Evolutionary conservation across 805 yeast genomes (phyloP), one percentile per base, ranked within the genome.

Genomic region (Candida berthetii): DNA sequence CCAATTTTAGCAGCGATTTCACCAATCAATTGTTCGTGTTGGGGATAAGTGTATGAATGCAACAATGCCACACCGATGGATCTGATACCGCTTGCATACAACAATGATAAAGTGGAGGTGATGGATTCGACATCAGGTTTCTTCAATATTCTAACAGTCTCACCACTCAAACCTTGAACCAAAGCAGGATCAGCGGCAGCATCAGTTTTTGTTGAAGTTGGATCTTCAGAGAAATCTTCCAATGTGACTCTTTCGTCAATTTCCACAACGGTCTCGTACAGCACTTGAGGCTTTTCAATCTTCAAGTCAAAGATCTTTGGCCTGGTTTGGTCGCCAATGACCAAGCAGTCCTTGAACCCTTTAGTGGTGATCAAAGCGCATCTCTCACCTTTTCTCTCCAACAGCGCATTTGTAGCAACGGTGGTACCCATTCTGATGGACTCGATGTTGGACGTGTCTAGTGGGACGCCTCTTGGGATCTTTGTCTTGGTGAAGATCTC

Each of bases 401-500:
- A 69, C 28, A 93, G 71, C 1, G 98, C 96, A 64, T 91, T 91
- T 7, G 98, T 91, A 2, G 99, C 98, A 10, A 89, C 93, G 0
- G 97, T 90, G 4, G 97, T 89, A 3, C 97, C 97, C 85, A 90
- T 82, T 42, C 96, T 69, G 37, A 89, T 78, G 35, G 81, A 74
- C 41, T 77, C 79, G 31, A 88, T 84, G 3, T 64, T 62, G 3
- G 79, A 70, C 1, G 86, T 71, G 44, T 82, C 87, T 44, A 89
- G 61, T 3, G 76, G 79, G 31, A 60, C 60, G 8, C 76, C 76
- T 39, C 85, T 69, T 3, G 89, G 82, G 39, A 85, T 84, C 9
- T 55, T 38, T 7, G 56, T 60, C 1, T 75, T 73, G 1, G 78
- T 73, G 45, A 77, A 76, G 18, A 64, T 62, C 55, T 85, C 95